A percentile compares a stretch with the other conserved stretches of the same genome.
Conservation (phyloP, 2,329 filamentous ascomycete species). For the Metarhizium sp. region DNA sequence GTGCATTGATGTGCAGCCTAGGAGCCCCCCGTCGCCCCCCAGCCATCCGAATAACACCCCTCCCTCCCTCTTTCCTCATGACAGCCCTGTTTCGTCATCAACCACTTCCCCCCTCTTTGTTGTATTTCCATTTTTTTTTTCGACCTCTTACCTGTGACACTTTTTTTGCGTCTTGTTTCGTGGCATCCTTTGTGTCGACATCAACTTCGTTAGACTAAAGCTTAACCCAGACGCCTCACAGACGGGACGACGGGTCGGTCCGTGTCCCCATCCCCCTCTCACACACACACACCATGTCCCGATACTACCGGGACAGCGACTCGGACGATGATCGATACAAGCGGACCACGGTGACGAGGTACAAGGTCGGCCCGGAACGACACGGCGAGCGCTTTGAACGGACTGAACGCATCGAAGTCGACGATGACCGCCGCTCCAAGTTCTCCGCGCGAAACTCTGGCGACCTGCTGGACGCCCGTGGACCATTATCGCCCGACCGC, state of each 20-base stretch:
- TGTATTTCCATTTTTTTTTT: not conserved
- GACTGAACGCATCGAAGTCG: slow-evolving; percentile 30
- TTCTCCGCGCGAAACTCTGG: slow-evolving; percentile 31
- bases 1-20: not conserved
- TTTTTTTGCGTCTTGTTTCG: not conserved
- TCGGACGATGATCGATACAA: slow-evolving; percentile 37
- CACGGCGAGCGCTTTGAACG: slow-evolving; percentile 31
- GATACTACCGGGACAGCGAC: slow-evolving; percentile 24
- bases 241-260: slow-evolving; percentile 6
- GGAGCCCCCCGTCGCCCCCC: not conserved
- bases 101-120: not conserved
- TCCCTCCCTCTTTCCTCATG: not conserved
- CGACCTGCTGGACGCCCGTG: slow-evolving; percentile 33
- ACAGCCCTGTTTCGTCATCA: slow-evolving; percentile 8
- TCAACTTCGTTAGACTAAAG: slow-evolving; percentile 1
- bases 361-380: slow-evolving; percentile 37
- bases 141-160: not conserved
- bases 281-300: slow-evolving; percentile 18
- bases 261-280: not conserved
- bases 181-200: not conserved
- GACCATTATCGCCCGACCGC: slow-evolving; percentile 31
- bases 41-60: not conserved
- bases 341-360: slow-evolving; percentile 40
- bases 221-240: slow-evolving; percentile 5
- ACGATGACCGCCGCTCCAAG: slow-evolving; percentile 36